A percentile compares a stretch with the other conserved stretches of the same genome.
phyloP scores from a whole-genome alignment of 768 basidiomycete species.

The Russula griseocarnosa region DNA sequence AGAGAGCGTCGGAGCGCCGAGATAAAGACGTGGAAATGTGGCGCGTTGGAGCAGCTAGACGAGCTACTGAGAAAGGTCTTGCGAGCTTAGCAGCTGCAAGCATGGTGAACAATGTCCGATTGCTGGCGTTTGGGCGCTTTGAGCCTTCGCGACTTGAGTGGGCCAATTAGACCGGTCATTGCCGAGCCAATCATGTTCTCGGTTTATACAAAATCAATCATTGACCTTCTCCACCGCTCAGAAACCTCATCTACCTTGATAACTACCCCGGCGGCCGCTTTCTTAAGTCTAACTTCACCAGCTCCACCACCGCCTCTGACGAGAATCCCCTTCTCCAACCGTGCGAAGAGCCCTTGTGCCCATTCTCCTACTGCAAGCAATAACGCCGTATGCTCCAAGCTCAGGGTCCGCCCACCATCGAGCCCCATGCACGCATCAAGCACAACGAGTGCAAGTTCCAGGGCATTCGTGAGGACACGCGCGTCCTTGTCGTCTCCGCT shows the following conservation, averaged over 20 bases:
- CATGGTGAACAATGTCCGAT: conserved; percentile 10
- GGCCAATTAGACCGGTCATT: conserved; percentile 12
- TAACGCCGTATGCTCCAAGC: conserved; percentile 69
- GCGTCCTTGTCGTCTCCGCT: conserved; percentile 52
- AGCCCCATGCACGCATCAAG: conserved; percentile 71
- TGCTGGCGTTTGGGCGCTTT: background rate
- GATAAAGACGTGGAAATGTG: conserved; percentile 40
- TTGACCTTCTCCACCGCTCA: conserved; percentile 62
- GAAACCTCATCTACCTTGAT: conserved; percentile 73
- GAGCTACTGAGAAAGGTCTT: conserved; percentile 13
- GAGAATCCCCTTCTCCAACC: conserved; percentile 59
- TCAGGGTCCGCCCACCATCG: conserved; percentile 71
- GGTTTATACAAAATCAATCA: conserved; percentile 41
- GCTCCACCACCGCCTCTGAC: conserved; percentile 62
- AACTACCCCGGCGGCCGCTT: conserved; percentile 74
- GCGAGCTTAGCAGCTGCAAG: conserved; percentile 20
- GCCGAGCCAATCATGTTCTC: conserved; percentile 25
- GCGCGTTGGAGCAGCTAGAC: conserved; percentile 23
- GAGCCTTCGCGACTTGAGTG: background rate
- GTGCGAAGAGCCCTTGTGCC: conserved; percentile 63
- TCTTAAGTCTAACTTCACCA: conserved; percentile 56
- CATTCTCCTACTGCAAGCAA: conserved; percentile 75
- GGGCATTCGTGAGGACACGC: conserved; percentile 63
- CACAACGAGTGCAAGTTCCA: conserved; percentile 74
- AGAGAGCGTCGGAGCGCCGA: conserved; percentile 76